Conservation (phyloP, 768 basidiomycete genomes). For the Suillus paluster region DNA sequence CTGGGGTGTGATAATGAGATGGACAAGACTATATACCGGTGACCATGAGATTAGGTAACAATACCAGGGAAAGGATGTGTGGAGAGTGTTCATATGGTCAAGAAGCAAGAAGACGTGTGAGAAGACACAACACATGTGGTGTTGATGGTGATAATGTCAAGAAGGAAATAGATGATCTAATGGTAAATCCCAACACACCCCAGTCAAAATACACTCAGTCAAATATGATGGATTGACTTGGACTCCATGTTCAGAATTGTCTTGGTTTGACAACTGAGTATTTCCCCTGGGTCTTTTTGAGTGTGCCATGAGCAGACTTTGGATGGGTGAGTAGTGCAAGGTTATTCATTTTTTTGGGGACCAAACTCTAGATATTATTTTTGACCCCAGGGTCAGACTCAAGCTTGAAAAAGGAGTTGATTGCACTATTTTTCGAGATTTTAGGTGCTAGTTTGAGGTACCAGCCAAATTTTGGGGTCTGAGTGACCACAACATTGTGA, state of each 20-base stretch:
- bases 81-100: too few relatives aligned
- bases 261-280: not conserved
- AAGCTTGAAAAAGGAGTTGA: not conserved
- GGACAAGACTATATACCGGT: too few relatives aligned
- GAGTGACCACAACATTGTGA: not conserved
- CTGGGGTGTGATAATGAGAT: too few relatives aligned
- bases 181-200: too few relatives aligned
- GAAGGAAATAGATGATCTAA: too few relatives aligned
- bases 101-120: too few relatives aligned
- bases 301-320: not conserved
- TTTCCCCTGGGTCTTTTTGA: not conserved
- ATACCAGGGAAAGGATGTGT: too few relatives aligned
- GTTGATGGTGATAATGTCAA: too few relatives aligned
- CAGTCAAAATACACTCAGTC: too few relatives aligned
- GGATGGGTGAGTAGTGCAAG: not conserved
- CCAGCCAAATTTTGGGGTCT: constrained; percentile 2
- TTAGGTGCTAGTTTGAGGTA: not conserved
- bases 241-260: not conserved
- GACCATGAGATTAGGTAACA: too few relatives aligned
- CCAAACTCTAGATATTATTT: not conserved
- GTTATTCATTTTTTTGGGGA: not conserved
- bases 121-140: too few relatives aligned
- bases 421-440: constrained; percentile 4
- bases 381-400: not conserved
- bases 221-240: too few relatives aligned